A percentile compares a stretch with the other conserved stretches of the same genome.
Conservation (phyloP, 2,329 filamentous ascomycete species). For the Ophiostoma australiae region DNA sequence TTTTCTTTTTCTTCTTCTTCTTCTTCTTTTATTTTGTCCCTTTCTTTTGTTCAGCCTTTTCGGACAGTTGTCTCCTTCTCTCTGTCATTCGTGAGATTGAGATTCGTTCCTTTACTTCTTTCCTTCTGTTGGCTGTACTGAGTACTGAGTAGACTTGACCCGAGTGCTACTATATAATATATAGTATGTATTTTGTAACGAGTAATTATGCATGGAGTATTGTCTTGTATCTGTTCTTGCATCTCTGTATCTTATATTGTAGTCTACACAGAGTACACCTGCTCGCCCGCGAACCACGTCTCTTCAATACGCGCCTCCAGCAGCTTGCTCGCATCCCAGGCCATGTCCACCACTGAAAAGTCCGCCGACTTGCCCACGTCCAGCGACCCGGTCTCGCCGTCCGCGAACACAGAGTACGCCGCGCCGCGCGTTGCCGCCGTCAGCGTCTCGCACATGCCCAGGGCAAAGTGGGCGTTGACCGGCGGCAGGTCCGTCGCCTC, state of each 20-base stretch:
- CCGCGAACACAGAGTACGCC: conserved; percentile 56
- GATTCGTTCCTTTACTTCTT: too few species aligned
- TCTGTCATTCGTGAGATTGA: neutral
- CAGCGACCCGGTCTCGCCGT: conserved; percentile 49
- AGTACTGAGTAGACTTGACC: neutral
- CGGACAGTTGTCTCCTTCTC: neutral
- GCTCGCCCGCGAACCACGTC: conserved; percentile 34
- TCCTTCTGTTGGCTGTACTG: neutral
- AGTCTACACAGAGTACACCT: conserved; percentile 46
- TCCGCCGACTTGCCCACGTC: conserved; percentile 52
- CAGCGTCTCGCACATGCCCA: conserved; percentile 51
- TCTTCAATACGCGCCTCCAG: conserved; percentile 44
- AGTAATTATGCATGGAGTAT: too few species aligned
- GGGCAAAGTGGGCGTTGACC: conserved; percentile 50
- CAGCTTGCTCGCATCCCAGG: conserved; percentile 44
- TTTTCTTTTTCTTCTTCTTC: neutral
- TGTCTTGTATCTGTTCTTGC: too few species aligned
- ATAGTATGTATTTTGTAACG: too few species aligned
- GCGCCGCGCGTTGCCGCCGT: conserved; percentile 40
- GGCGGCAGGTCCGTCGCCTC: conserved; percentile 34
- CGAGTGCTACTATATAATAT: too few species aligned
- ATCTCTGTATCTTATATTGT: neutral
- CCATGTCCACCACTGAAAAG: conserved; percentile 51
- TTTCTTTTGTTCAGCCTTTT: neutral
- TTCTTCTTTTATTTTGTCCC: too few species aligned